Evolutionary conservation across 2,329 filamentous ascomycete species (phyloP).

Genomic region (Talaromyces marneffei): DNA sequence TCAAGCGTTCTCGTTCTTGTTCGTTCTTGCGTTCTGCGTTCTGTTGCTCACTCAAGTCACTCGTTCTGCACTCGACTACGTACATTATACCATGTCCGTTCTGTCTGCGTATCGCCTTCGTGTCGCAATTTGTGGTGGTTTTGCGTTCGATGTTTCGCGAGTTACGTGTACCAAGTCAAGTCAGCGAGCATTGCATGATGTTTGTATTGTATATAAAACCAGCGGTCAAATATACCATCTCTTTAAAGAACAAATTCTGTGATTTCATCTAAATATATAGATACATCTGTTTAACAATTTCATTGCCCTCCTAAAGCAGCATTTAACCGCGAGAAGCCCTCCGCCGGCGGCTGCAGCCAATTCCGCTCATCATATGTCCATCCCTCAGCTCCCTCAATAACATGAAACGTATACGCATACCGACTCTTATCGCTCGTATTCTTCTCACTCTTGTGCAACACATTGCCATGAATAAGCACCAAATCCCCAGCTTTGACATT

Average conservation of each 20-base stretch:
- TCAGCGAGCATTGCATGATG: conserved; percentile 5
- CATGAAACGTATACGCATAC: conserved; percentile 96
- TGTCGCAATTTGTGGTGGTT: not conserved
- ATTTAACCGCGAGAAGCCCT: conserved; percentile 66
- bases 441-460: conserved; percentile 92
- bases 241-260: conserved; percentile 17
- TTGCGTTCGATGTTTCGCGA: not conserved
- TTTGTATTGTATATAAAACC: not conserved
- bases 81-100: not conserved
- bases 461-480: conserved; percentile 91
- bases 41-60: conserved; percentile 1
- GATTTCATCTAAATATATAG: not conserved
- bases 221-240: conserved; percentile 16
- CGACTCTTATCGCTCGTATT: conserved; percentile 80
- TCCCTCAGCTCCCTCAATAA: conserved; percentile 73
- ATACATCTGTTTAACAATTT: not conserved
- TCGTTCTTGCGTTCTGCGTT: not conserved
- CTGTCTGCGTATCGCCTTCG: not conserved
- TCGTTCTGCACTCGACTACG: not conserved
- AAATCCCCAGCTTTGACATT: conserved; percentile 88
- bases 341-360: conserved; percentile 80
- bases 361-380: conserved; percentile 74
- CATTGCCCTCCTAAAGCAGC: conserved; percentile 16
- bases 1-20: not conserved
- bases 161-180: not conserved